Evolutionary conservation across 2,329 filamentous ascomycete genomes (phyloP).

Genomic region (Pestalotiopsis sp.): DNA sequence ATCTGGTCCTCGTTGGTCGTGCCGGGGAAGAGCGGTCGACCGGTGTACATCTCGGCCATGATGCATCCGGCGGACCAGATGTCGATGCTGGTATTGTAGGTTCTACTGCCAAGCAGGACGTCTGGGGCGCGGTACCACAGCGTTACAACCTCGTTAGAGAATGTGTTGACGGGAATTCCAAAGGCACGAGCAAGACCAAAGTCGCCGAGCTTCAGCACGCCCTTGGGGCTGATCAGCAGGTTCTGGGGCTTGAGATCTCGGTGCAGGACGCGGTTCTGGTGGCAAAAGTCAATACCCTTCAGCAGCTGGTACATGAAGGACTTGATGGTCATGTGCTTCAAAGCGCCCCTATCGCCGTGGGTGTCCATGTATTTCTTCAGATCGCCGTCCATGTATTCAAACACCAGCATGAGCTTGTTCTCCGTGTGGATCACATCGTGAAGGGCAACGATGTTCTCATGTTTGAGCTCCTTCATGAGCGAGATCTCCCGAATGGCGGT

Average conservation of each 20-base stretch:
- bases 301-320: constrained; percentile 99
- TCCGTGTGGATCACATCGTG: constrained; percentile 99
- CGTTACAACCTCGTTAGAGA: constrained; percentile 97
- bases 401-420: constrained; percentile 99
- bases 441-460: constrained; percentile 95
- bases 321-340: constrained; percentile 92
- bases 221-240: constrained; percentile 90
- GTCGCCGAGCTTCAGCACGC: constrained; percentile 88
- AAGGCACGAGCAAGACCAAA: constrained; percentile 94
- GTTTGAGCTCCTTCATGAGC: constrained; percentile 98
- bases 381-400: constrained; percentile 98
- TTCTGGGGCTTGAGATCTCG: constrained; percentile 97
- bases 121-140: constrained; percentile 98
- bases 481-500: constrained; percentile 98
- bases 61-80: constrained; percentile 99
- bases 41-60: constrained; percentile 99
- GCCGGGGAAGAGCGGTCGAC: constrained; percentile 91
- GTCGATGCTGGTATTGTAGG: constrained; percentile 99
- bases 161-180: constrained; percentile 96
- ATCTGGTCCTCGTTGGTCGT: constrained; percentile 99
- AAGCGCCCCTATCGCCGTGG: constrained; percentile 82
- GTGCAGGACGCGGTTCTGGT: constrained; percentile 94
- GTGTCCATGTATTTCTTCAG: constrained; percentile 99
- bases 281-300: constrained; percentile 95
- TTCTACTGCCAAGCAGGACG: constrained; percentile 88